Base-by-base conservation (phyloP, 805 yeast species). In the Suhomyces emberorum region DNA sequence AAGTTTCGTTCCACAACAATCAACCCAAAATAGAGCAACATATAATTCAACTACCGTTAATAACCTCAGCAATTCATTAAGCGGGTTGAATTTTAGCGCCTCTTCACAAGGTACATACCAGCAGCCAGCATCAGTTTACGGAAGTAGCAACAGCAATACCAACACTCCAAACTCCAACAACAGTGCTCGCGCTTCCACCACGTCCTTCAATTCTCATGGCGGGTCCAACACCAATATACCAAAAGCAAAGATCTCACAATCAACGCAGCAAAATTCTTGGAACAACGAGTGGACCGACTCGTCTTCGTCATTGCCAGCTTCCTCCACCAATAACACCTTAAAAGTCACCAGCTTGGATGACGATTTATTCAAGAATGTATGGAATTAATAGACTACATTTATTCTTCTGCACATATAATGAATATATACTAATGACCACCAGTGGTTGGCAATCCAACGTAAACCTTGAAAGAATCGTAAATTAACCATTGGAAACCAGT, bases 401-500 rank as follows among this genome's bases (percentile, higher is more conserved):
- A 20, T 7, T 20, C 7, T 7, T 20, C 9, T 20, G 22, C 9
- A 20, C 22, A 7, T 20, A 7, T 20, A 7, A 7, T 9, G 9
- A 20, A 14, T 11, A 30, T 15, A 11, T 7, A 7, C 39, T 46
- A 61, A 41, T 60, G 63, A 18, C 68, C 65, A 49, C 98, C 98
- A 18, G 96, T 84, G 25, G 98, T 89, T 55, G 98, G 98, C 51
- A 91, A 76, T 5, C 98, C 98, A 41, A 88, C 79, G 51, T 78
- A 77, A n/a, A 88, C 95, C 70, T 91, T 91, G 75, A 91, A 91
- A 7, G 96, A 84, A 63, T 93, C 98, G 69, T 91, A 91, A 44
- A 93, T 76, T 57, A 91, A 76, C 98, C 98, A 91, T 71, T 91
- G 98, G 75, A 84, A 77, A 44, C 96, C 96, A 18, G 98, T 93